A percentile compares a stretch with the other conserved stretches of the same genome.
These are phyloP conservation scores for Naganishia vishniacii DNA, from an alignment of 768 basidiomycete genomes.

Conservation along the genomic window DNA sequence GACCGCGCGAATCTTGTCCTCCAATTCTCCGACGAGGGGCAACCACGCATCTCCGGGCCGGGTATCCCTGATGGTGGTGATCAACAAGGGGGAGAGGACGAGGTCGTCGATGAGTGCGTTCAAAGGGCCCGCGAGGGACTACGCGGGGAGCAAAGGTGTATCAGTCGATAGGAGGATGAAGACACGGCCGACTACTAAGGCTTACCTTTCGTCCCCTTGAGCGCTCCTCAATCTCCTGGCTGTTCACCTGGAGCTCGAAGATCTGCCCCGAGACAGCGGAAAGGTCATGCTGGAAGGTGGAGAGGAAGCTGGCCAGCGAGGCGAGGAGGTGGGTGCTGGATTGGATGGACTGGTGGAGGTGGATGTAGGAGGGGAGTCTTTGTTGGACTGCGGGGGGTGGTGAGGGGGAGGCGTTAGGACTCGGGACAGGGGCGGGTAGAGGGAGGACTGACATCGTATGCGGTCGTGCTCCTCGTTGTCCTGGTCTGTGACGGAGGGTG, in stretches of 20 bases:
- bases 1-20: constrained; percentile 63
- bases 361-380: constrained; percentile 16
- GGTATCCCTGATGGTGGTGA: constrained; percentile 72
- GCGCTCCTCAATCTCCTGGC: constrained; percentile 80
- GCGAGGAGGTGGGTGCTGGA: constrained; percentile 78
- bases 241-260: constrained; percentile 82
- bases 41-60: constrained; percentile 87
- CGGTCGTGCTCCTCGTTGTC: background rate
- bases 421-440: background rate
- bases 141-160: background rate
- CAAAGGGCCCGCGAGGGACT: constrained; percentile 86
- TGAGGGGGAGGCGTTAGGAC: too few relatives aligned
- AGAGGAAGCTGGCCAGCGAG: constrained; percentile 82
- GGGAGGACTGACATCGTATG: background rate
- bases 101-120: constrained; percentile 73
- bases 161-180: background rate
- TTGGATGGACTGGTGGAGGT: constrained; percentile 51
- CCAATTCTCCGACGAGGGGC: constrained; percentile 70
- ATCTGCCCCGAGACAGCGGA: constrained; percentile 94
- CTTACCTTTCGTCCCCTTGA: constrained; percentile 77
- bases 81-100: constrained; percentile 72
- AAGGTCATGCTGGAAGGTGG: constrained; percentile 90
- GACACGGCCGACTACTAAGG: constrained; percentile 28
- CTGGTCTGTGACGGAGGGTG: too few relatives aligned
- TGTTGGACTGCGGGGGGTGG: constrained; percentile 1